Base-by-base conservation (phyloP, 371 early-diverging fungal genomes). In the Rhizopus sp. region DNA sequence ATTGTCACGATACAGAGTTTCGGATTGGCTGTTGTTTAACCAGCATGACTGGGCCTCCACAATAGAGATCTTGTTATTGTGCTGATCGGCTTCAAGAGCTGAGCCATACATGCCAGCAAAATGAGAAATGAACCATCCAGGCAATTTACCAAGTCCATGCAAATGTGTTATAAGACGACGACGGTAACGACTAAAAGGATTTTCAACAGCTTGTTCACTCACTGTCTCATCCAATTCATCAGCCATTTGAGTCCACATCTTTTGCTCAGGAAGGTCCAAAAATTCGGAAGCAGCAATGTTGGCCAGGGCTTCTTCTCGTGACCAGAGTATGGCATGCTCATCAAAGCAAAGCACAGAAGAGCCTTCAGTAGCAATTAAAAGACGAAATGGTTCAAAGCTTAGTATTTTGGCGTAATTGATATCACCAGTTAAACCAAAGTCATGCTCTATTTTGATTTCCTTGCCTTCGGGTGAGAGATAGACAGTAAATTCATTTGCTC, bases 241-340 rank as follows among this genome's bases (percentile, higher is more conserved):
- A 0, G 76, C 80, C 54, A 90, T 88, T 64, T 90, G 85, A 1
- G 92, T 89, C 71, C 88, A 87, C 51, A 86, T 66, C 40, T 83
- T 80, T 46, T 81, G 76, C 57, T 91, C 91, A 5, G 95, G 94
- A 15, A 94, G 77, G 44, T 93, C 93, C 50, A 96, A 64, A 63
- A 93, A 92, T 57, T 82, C 89, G 37, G 88, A 78, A n/a, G 82
- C 83, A 2, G 75, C 73, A 6, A 81, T 73, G 35, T 87, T 78
- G 0, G 92, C 84, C 59, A 95, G 76, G 12, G 92, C 80, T 70
- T 96, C 97, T 49, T 94, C 90, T 35, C 94, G 88, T 29, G 85
- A 80, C 97, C 97, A 96, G 4, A 77, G 31, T 7, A 63, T 33
- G 13, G 66, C 69, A 4, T 72, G 61, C 29, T 62, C 72, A 17